These are phyloP conservation scores for Fereydounia khargensis DNA, from an alignment of 1,284 basidiomycete genomes.

Conservation along the genomic window DNA sequence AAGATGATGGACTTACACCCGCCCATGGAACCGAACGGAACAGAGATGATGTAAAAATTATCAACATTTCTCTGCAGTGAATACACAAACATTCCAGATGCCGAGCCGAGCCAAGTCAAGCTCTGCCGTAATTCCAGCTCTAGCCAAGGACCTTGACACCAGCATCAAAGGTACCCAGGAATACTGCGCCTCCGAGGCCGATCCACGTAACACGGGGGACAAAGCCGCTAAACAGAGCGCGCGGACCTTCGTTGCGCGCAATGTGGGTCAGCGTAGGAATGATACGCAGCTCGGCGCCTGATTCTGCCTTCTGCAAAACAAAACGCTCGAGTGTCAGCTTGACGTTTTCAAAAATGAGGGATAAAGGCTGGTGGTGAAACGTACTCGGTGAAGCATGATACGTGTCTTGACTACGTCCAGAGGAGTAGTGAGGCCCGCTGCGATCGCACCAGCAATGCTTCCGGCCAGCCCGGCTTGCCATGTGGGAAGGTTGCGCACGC, in stretches of 20 bases:
- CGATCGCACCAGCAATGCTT: conserved; percentile 82
- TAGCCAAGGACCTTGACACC: conserved; percentile 42
- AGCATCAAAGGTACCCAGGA: conserved; percentile 84
- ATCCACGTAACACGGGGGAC: conserved; percentile 93
- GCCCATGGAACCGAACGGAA: too few relatives aligned
- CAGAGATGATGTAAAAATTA: too few relatives aligned
- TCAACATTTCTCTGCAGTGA: too few relatives aligned
- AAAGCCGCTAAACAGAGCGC: conserved; percentile 79
- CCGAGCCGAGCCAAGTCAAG: too few relatives aligned
- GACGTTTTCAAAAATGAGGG: too few relatives aligned
- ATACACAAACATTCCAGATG: too few relatives aligned
- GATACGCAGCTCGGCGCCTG: conserved; percentile 49
- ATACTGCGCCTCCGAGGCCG: conserved; percentile 91
- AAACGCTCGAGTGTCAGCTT: too few relatives aligned
- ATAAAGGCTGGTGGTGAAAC: too few relatives aligned
- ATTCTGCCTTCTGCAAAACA: too few relatives aligned
- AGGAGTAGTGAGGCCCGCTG: conserved; percentile 88
- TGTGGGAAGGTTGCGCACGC: conserved; percentile 62
- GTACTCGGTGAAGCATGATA: conserved; percentile 78
- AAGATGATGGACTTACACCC: too few relatives aligned
- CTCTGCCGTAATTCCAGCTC: too few relatives aligned
- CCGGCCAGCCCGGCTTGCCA: conserved; percentile 89
- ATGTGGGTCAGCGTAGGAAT: conserved; percentile 62
- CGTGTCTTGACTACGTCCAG: conserved; percentile 95
- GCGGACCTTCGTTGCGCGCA: conserved; percentile 70